Base-by-base conservation (phyloP, 805 yeast genomes). In the Yamadazyma kitorensis region DNA sequence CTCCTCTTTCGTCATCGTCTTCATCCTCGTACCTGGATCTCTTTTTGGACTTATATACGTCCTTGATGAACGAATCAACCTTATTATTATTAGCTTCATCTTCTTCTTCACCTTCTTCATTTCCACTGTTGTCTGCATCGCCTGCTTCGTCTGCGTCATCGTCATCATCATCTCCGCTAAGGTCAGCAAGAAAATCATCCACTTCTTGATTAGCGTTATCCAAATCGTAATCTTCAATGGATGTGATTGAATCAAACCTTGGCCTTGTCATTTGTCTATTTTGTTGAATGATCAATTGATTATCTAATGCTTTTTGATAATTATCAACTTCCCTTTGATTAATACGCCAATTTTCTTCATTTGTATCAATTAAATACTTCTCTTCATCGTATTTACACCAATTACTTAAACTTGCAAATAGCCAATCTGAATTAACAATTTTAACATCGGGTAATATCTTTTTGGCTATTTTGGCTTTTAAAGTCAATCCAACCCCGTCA, bases 351-450 rank as follows among this genome's bases (percentile, higher is more conserved):
- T 61, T 63, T 1, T 70, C 72, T 14, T 70, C 68, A 4, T 67
- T 69, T n/a, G 76, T 72, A 5, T 70, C 59, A 13, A 88, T 64
- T 25, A 68, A 54, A 51, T 68, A 89, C 3, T 73, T 76, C 3
- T 54, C 64, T 43, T 82, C 93, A 12, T 80, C 78, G 0, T 80
- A 80, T 29, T 72, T 73, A 36, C 68, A 66, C 98, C 98, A 91
- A 17, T 72, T 61, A 6, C 88, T 79, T 45, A 91, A 67, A 56
- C 96, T 85, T 23, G 82, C 80, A 61, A 89, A 89, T 2, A 91
- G 60, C 98, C 98, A 91, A 49, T 86, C 93, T 2, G 95, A 89
- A 49, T 80, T 82, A 13, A 91, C 95, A n/a, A 91, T 73, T 47
- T 82, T 78, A 22, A 82, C 82, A 13, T 64, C 54, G 1, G 81